These are phyloP conservation scores for Phalaenopsis equestris DNA, from an alignment of 106 monocot species.

Conservation along the genomic window DNA sequence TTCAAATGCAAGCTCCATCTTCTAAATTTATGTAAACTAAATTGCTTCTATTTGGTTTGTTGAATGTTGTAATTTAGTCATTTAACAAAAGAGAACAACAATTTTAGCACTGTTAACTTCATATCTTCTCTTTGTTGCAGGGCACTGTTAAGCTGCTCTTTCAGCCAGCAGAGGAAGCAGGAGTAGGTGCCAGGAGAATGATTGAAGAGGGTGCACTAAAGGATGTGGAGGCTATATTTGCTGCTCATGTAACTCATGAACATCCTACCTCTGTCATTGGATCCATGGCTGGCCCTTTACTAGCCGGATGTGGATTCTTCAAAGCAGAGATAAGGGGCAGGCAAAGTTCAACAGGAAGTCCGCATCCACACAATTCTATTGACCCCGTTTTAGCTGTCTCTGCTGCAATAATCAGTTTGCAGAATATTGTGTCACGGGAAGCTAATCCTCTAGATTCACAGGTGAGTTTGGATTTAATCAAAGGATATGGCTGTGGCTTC, in stretches of 20 bases:
- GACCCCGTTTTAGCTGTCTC: constrained; percentile 62
- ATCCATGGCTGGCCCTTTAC: constrained; percentile 60
- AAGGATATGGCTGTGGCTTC: no score
- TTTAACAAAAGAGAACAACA: background rate
- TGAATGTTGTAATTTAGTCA: background rate
- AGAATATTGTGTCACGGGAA: constrained; percentile 75
- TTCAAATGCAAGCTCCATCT: no score
- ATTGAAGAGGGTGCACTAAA: constrained; percentile 71
- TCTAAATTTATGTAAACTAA: no score
- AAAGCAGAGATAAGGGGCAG: constrained; percentile 34
- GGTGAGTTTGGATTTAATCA: constrained; percentile 11
- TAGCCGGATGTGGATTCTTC: constrained; percentile 86
- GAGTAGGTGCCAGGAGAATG: constrained; percentile 73
- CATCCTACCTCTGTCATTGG: constrained; percentile 41
- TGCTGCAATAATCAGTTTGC: constrained; percentile 55
- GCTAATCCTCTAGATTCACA: constrained; percentile 79
- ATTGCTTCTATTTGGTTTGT: no score
- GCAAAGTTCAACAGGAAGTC: constrained; percentile 19
- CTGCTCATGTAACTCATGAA: constrained; percentile 49
- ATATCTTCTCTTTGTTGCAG: constrained; percentile 15
- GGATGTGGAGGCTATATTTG: constrained; percentile 70
- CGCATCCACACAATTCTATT: constrained; percentile 10
- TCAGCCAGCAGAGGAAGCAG: constrained; percentile 87
- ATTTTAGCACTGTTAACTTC: background rate
- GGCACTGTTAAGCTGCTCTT: constrained; percentile 85